Conservation (phyloP, 2,329 filamentous ascomycete species). For the Saccharata proteae region DNA sequence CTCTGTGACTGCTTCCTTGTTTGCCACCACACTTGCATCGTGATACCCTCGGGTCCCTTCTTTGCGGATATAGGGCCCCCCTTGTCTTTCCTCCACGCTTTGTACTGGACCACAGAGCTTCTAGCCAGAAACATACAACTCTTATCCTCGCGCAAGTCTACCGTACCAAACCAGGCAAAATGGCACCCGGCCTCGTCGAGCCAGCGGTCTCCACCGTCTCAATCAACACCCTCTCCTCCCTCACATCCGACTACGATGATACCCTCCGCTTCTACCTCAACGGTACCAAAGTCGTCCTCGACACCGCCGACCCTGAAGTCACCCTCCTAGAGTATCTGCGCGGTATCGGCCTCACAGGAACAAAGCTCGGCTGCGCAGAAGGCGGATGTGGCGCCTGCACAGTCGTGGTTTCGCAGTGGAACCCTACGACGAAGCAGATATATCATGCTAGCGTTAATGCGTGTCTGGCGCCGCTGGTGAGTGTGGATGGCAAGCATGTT, state of each 20-base stretch:
- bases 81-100: not conserved
- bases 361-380: constrained; percentile 91
- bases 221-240: constrained; percentile 38
- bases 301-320: constrained; percentile 79
- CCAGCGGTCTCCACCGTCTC: constrained; percentile 35
- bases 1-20: not conserved
- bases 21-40: not conserved
- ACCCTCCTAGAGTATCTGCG: constrained; percentile 88
- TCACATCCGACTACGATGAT: constrained; percentile 74
- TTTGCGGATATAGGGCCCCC: not conserved
- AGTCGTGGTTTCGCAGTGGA: constrained; percentile 80
- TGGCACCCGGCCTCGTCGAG: constrained; percentile 47
- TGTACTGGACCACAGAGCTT: not conserved
- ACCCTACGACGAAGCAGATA: constrained; percentile 81
- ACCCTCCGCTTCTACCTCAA: constrained; percentile 90
- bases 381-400: constrained; percentile 94
- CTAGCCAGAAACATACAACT: not conserved
- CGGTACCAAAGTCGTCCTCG: constrained; percentile 75
- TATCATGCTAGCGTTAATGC: constrained; percentile 97
- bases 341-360: constrained; percentile 86
- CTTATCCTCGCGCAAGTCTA: not conserved
- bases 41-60: not conserved
- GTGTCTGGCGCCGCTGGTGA: constrained; percentile 83
- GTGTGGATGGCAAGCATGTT: constrained; percentile 93
- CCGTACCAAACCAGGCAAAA: constrained; percentile 16